Evolutionary conservation across 192 early-diverging fungal species (phyloP), one percentile per base, ranked within the genome.

Genomic region (Radiomyces spectabilis): DNA sequence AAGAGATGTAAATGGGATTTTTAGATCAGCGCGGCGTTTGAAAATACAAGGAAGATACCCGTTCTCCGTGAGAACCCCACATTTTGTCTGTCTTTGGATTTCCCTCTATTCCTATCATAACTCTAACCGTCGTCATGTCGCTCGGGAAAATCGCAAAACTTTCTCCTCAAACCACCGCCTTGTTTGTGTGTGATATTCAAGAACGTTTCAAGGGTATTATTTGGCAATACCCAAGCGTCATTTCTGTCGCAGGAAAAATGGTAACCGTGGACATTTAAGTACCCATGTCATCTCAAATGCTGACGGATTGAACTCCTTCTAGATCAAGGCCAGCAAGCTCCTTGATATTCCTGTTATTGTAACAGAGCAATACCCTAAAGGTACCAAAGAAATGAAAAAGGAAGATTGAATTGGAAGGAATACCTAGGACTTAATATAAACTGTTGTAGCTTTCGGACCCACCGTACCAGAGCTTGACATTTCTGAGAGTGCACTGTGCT

Each of bases 111-210:
- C n/a, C n/a, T n/a, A n/a, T n/a, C n/a, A n/a, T n/a, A n/a, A n/a
- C n/a, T n/a, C n/a, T n/a, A n/a, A n/a, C n/a, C n/a, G n/a, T n/a
- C n/a, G n/a, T n/a, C 33, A 68, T 68, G 65, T 42, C 59, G 1
- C 41, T 72, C 3, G 75, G 72, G 22, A 76, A 62, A 19, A 69
- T 86, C 32, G 74, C 74, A 21, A 78, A 73, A 45, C 54, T 86
- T 25, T 55, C 71, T 42, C 68, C 69, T 41, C 57, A 68, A 42
- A 66, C 76, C 22, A 91, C 91, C 1, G 91, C 87, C 24, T 89
- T 98, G 59, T 86, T 98, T 55, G 66, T 96, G 18, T 98, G 96
- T 68, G 94, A 98, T 62, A 78, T 98, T 44, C 96, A 98, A 72
- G 87, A 91, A 41, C 72, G 74, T 50, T 91, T 89, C 65, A 77